phyloP scores from a whole-genome alignment of 208 protist genomes.

The Leishmania lainsoni region DNA sequence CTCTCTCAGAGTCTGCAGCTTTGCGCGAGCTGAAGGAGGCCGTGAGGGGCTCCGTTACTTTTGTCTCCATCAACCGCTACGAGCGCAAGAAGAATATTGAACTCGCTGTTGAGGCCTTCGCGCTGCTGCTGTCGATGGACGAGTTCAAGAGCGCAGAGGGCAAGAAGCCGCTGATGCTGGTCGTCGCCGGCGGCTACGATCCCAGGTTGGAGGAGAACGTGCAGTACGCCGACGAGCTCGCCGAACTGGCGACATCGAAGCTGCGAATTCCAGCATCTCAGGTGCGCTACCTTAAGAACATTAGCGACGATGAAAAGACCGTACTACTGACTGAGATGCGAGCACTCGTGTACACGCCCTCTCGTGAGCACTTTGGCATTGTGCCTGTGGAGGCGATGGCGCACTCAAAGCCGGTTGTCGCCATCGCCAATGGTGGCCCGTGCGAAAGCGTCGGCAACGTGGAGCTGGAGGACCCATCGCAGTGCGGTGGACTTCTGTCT shows the following conservation, averaged over 20 bases:
- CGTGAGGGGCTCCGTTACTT: conserved; percentile 36
- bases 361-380: conserved; percentile 96
- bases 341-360: conserved; percentile 94
- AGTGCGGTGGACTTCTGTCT: conserved; percentile 58
- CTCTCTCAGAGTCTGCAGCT: conserved; percentile 5
- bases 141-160: conserved; percentile 17
- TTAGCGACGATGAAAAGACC: conserved; percentile 73
- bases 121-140: conserved; percentile 34
- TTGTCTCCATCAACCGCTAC: conserved; percentile 98
- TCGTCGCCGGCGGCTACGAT: conserved; percentile 92
- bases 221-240: conserved; percentile 76
- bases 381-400: conserved; percentile 89
- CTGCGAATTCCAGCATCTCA: conserved; percentile 24
- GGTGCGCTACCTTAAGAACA: conserved; percentile 82
- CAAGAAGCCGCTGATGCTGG: conserved; percentile 43
- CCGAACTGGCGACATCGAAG: conserved; percentile 40
- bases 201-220: conserved; percentile 79
- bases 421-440: conserved; percentile 92
- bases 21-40: conserved; percentile 24
- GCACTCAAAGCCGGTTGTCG: conserved; percentile 84
- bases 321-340: conserved; percentile 71
- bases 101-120: conserved; percentile 90
- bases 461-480: conserved; percentile 27
- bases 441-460: conserved; percentile 76
- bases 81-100: conserved; percentile 97